phyloP scores from a whole-genome alignment of 169 alveolate genomes.

The Plasmodium yoelii region DNA sequence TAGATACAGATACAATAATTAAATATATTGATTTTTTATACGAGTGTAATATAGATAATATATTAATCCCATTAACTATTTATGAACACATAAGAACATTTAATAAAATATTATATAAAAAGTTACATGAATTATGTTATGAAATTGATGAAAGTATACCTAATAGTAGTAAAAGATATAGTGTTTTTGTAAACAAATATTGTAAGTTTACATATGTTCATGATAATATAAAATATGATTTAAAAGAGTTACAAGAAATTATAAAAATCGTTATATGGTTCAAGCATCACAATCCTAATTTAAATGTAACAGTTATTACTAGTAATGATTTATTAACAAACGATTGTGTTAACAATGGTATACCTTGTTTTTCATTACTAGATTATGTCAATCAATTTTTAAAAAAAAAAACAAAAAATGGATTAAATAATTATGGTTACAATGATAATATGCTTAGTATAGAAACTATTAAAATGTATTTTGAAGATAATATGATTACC shows the following conservation, averaged over 20 bases:
- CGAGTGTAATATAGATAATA: constrained; percentile 58
- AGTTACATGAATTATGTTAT: constrained; percentile 63
- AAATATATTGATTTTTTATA: constrained; percentile 70
- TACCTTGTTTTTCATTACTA: constrained; percentile 59
- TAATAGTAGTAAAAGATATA: constrained; percentile 32
- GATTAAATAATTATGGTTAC: no score
- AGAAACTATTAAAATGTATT: constrained; percentile 62
- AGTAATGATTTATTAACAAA: constrained; percentile 65
- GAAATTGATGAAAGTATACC: constrained; percentile 41
- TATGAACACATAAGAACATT: constrained; percentile 61
- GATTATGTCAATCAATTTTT: constrained; percentile 65
- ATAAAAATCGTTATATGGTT: constrained; percentile 70
- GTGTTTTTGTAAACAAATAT: constrained; percentile 55
- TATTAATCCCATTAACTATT: constrained; percentile 53
- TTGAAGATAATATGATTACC: constrained; percentile 56
- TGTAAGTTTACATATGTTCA: constrained; percentile 73
- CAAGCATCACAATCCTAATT: constrained; percentile 42
- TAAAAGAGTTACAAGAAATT: constrained; percentile 53
- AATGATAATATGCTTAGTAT: constrained; percentile 6
- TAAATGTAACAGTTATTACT: constrained; percentile 31
- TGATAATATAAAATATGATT: constrained; percentile 18
- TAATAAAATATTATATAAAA: constrained; percentile 58
- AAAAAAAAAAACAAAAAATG: constrained; percentile 60
- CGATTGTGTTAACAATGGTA: constrained; percentile 75
- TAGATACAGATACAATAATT: constrained; percentile 42